Conservation (phyloP, 768 basidiomycete genomes). For the Tephrocybe rancida region DNA sequence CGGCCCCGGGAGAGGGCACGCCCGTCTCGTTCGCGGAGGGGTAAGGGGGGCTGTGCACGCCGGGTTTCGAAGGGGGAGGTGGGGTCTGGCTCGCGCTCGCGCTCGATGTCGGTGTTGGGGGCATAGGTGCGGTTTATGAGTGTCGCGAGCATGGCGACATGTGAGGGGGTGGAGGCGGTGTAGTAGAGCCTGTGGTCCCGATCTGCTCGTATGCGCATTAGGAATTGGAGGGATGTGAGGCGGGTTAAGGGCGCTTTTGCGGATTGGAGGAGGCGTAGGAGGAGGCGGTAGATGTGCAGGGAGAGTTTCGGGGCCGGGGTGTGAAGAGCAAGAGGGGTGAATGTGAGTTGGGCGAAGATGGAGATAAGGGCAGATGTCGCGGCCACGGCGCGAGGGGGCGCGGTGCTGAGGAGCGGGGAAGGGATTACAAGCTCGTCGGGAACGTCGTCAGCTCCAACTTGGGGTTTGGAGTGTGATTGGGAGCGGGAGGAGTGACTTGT, state of each 20-base stretch:
- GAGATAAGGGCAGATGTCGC: slow-evolving; percentile 66
- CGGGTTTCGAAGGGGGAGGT: slow-evolving; percentile 34
- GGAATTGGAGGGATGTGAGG: slow-evolving; percentile 78
- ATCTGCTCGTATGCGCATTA: slow-evolving; percentile 88
- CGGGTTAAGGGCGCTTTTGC: slow-evolving; percentile 62
- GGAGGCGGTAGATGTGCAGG: slow-evolving; percentile 49
- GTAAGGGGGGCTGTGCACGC: slow-evolving; percentile 48
- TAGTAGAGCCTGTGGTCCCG: slow-evolving; percentile 87
- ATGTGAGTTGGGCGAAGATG: slow-evolving; percentile 70
- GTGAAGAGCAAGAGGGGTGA: slow-evolving; percentile 61
- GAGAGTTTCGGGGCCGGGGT: slow-evolving; percentile 53
- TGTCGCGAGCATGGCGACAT: slow-evolving; percentile 58
- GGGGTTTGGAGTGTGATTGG: slow-evolving; percentile 58
- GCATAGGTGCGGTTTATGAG: slow-evolving; percentile 57
- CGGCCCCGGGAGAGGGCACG: slow-evolving; percentile 56
- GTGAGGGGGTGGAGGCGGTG: slow-evolving; percentile 59
- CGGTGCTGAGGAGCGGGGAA: slow-evolving; percentile 20
- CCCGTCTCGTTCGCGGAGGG: slow-evolving; percentile 51
- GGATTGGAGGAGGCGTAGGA: slow-evolving; percentile 48
- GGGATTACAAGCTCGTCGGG: slow-evolving; percentile 24
- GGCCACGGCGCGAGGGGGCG: slow-evolving; percentile 50
- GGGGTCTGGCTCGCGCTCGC: slow-evolving; percentile 14
- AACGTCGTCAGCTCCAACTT: slow-evolving; percentile 35
- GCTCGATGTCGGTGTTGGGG: slow-evolving; percentile 8
- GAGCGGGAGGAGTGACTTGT: slow-evolving; percentile 56